These are phyloP conservation scores for Cairneyella variabilis DNA, from an alignment of 495 filamentous ascomycete genomes.

Conservation along the genomic window DNA sequence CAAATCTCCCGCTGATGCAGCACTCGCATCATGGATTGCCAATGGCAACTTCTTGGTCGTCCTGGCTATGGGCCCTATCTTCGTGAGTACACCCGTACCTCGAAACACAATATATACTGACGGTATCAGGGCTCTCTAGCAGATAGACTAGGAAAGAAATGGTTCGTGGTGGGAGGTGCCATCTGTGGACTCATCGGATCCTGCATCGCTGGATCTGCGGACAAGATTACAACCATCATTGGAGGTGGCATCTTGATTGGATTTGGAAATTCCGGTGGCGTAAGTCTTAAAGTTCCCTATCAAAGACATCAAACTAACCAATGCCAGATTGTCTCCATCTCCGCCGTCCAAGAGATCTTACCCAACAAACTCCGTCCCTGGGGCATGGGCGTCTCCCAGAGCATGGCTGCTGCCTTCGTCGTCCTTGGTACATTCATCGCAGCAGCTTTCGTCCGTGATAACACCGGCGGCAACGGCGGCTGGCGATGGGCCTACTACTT, in stretches of 20 bases:
- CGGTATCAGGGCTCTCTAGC: conserved; percentile 1
- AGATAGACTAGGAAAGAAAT: conserved; percentile 20
- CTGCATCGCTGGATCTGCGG: conserved; percentile 7
- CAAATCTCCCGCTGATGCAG: conserved; percentile 10
- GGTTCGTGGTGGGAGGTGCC: conserved; percentile 14
- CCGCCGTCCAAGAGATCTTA: conserved; percentile 18
- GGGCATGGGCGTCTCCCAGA: conserved; percentile 13
- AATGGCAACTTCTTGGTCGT: conserved; percentile 19
- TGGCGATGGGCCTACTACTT: conserved; percentile 22
- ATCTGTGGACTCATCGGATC: conserved; percentile 11
- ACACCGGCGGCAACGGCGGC: conserved; percentile 12
- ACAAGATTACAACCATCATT: conserved; percentile 14
- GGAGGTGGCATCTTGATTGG: conserved; percentile 14
- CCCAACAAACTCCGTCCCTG: conserved; percentile 15
- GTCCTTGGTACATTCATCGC: conserved; percentile 16
- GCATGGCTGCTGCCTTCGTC: conserved; percentile 15
- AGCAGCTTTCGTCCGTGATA: conserved; percentile 15
- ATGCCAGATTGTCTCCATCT: conserved; percentile 11
- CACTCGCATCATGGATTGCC: conserved; percentile 18
- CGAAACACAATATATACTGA: background rate
- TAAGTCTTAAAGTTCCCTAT: background rate
- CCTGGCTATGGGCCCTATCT: conserved; percentile 15
- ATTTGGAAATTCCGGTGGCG: conserved; percentile 16
- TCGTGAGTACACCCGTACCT: background rate
- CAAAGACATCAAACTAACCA: background rate